Conservation (phyloP, 805 yeast genomes). For the Metschnikowia aberdeeniae region DNA sequence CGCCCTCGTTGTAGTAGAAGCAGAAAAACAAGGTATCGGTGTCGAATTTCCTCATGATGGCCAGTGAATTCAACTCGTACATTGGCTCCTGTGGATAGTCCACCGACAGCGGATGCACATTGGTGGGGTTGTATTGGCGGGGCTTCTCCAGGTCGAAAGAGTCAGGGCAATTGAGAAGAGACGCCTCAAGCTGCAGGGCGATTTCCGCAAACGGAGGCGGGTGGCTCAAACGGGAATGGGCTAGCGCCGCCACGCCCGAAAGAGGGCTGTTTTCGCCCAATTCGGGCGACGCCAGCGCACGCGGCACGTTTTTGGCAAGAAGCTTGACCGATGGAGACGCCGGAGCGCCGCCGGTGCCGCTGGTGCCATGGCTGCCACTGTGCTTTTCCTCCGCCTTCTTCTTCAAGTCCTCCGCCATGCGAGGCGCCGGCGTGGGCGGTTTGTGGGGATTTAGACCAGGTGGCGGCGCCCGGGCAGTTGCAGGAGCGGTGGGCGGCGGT, state of each 20-base stretch:
- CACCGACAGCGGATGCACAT: slow-evolving; percentile 85
- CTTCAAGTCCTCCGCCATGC: slow-evolving; percentile 17
- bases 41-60: slow-evolving; percentile 66
- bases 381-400: slow-evolving; percentile 15
- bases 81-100: slow-evolving; percentile 87
- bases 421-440: slow-evolving; percentile 13
- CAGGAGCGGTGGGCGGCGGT: slow-evolving; percentile 2
- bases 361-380: too few relatives aligned
- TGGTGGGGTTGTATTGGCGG: slow-evolving; percentile 65
- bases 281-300: slow-evolving; percentile 11
- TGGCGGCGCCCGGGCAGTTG: slow-evolving; percentile 15
- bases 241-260: slow-evolving; percentile 20
- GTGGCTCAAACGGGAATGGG: slow-evolving; percentile 42
- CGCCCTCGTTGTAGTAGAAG: slow-evolving; percentile 68
- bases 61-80: slow-evolving; percentile 58
- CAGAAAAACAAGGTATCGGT: slow-evolving; percentile 87
- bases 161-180: slow-evolving; percentile 87
- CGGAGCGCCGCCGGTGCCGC: too few relatives aligned
- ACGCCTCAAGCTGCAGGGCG: slow-evolving; percentile 62
- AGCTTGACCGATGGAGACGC: background rate
- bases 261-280: background rate
- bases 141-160: slow-evolving; percentile 88
- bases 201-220: slow-evolving; percentile 55
- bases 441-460: slow-evolving; percentile 17
- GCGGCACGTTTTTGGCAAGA: slow-evolving; percentile 2